Base-by-base conservation (phyloP, 83 land plant species). In the Picea engelmannii region DNA sequence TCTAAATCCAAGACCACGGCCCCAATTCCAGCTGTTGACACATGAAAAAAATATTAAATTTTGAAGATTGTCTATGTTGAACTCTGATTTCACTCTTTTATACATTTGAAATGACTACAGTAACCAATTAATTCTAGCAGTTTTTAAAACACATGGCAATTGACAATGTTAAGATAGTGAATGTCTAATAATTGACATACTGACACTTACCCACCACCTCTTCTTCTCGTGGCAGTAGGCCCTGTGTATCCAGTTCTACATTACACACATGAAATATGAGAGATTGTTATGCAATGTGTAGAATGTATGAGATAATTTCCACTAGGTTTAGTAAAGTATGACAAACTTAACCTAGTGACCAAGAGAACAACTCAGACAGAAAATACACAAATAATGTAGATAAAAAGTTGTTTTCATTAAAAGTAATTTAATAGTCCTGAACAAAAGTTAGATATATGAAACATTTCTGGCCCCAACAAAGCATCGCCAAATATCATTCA, bases 1-100 rank as follows among this genome's bases (percentile, higher is more conserved):
- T 5, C 77, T 21, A 74, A 44, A 44, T 16, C 83, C 83, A 64
- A 66, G n/a, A 0, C 81, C 81, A 62, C 84, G 76, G 25, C 87
- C 79, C 21, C 83, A 44, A 10, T 67, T 61, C 20, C 83, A 38
- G n/a, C 70, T 74, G 59, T 74, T 38, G 4, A 55, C 59, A 55
- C 23, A 10, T 18, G 16, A 74, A 24, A n/a, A 73, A 47, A 47
- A 5, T 47, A 12, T 47, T 47, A 47, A 9, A 1, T 24, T 73
- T 44, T n/a, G 4, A 42, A n/a, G 47, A n/a, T 55, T 35, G 7
- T 58, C 52, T 1, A 47, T 73, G 58, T 44, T 73, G n/a, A 21
- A 47, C 24, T n/a, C 10, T 12, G 11, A 20, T 44, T 44, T 20
- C 3, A n/a, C 1, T 23, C 18, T 20, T n/a, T 2, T 40, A 31